Percentiles rank a stretch among this genome's conserved stretches.
Evolutionary conservation across 2,329 filamentous ascomycete species (phyloP).

Genomic region (Alternaria brassicicola): DNA sequence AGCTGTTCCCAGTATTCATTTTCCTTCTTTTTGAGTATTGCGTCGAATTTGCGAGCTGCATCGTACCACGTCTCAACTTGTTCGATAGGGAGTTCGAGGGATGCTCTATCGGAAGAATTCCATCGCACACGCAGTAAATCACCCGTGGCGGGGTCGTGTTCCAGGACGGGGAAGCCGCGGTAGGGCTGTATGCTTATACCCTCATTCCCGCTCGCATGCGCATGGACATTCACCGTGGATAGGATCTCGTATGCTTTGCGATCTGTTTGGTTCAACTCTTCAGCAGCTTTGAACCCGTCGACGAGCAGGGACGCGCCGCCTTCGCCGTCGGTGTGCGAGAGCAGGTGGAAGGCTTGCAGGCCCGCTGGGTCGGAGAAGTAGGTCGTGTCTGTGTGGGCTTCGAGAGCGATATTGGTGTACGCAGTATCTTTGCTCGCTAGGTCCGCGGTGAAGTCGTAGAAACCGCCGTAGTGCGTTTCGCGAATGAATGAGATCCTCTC

Average conservation of each 20-base stretch:
- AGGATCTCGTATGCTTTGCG: slow-evolving; percentile 65
- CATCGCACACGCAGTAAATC: slow-evolving; percentile 74
- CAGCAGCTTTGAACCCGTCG: slow-evolving; percentile 80
- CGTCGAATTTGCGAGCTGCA: slow-evolving; percentile 76
- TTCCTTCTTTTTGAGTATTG: slow-evolving; percentile 67
- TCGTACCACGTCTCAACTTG: slow-evolving; percentile 72
- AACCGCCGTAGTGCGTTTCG: slow-evolving; percentile 85
- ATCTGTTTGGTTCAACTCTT: slow-evolving; percentile 61
- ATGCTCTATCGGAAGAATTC: slow-evolving; percentile 90
- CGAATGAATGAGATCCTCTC: slow-evolving; percentile 85
- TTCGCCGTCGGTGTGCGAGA: slow-evolving; percentile 73
- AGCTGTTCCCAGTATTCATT: slow-evolving; percentile 83
- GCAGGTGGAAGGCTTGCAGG: slow-evolving; percentile 88
- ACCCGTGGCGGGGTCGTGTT: slow-evolving; percentile 56
- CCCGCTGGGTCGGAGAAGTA: slow-evolving; percentile 94
- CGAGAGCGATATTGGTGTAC: slow-evolving; percentile 84
- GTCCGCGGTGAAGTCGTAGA: slow-evolving; percentile 89
- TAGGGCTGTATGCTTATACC: slow-evolving; percentile 81
- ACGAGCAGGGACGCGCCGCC: slow-evolving; percentile 84
- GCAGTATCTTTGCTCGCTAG: slow-evolving; percentile 87
- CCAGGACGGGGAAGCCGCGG: slow-evolving; percentile 73
- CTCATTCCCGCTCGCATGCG: slow-evolving; percentile 86
- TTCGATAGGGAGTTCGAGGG: slow-evolving; percentile 63
- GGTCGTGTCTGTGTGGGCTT: slow-evolving; percentile 90
- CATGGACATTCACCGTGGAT: slow-evolving; percentile 64